phyloP scores from a whole-genome alignment of 1,284 basidiomycete genomes.

The Ustilago nuda region DNA sequence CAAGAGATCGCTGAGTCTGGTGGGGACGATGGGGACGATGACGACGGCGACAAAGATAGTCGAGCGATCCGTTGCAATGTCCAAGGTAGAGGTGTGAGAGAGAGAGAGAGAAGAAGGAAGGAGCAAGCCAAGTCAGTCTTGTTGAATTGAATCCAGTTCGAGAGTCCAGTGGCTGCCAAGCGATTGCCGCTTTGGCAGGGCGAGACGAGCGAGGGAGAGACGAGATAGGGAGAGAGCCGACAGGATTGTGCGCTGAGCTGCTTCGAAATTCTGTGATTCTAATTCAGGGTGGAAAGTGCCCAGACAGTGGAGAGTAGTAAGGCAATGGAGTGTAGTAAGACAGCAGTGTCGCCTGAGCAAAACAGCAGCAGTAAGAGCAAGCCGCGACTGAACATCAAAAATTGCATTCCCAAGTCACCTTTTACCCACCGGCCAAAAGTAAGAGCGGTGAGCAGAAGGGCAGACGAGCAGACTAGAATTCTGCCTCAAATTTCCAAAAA shows the following conservation, averaged over 20 bases:
- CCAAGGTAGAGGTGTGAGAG: not conserved
- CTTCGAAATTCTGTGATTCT: not conserved
- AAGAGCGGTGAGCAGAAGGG: not conserved
- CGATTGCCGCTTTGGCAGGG: conserved; percentile 4
- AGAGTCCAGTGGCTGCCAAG: not conserved
- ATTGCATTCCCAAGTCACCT: conserved; percentile 1
- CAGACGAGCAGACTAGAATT: not conserved
- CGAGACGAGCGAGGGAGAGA: not conserved
- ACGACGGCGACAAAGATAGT: conserved; percentile 1
- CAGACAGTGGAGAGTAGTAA: not conserved
- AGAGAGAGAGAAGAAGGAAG: not conserved
- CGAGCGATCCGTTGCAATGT: conserved; percentile 4
- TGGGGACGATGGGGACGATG: conserved; percentile 1
- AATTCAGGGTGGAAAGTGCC: not conserved
- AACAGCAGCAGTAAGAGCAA: not conserved
- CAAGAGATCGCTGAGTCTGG: not conserved
- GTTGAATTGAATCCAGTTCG: not conserved
- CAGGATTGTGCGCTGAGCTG: conserved; percentile 1
- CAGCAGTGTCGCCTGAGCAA: not conserved
- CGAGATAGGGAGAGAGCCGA: too few species aligned
- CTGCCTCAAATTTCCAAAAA: not conserved
- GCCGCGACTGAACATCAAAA: too few species aligned
- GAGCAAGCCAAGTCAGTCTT: not conserved
- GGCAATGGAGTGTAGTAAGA: not conserved
- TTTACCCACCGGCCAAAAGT: not conserved